Base-by-base conservation (phyloP, 2,329 filamentous ascomycete genomes). In the Penicillium sp. region DNA sequence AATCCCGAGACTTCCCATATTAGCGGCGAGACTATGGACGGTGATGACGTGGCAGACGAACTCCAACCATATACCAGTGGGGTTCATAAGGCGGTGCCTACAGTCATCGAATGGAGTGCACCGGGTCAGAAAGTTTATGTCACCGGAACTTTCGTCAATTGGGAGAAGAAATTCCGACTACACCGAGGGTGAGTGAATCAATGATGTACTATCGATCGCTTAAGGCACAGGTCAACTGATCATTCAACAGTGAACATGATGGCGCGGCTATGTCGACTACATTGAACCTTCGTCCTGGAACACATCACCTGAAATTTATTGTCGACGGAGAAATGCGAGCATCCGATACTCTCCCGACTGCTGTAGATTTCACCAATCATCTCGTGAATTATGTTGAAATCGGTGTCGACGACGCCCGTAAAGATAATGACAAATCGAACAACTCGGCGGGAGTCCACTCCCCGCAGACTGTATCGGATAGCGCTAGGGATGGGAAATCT, bases 321-420 rank as follows among this genome's bases (percentile, higher is more conserved):
- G 91, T 97, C 44, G 93, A 97, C 74, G 90, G 89, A 52, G 87
- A 93, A 66, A 96, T 97, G 91, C 84, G 88, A 68, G 94, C 91
- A 12, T 94, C 91, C 13, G 86, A 89, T 54, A 85, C 89, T 58
- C 80, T 97, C 49, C 93, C 94, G 12, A 97, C 94, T 0, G 96
- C 94, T 1, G 94, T 99, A 52, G 94, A 99, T 71, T 97, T 95
- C 71, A 95, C 91, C 59, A 97, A 97, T 76, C 96, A 96, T 68
- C 80, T 99, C 15, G 93, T 99, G 74, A 99, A 99, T 75, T 99
- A 97, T 70, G 90, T 99, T 67, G 94, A 99, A 76, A 89, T 97
- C 56, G 90, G 83, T 64, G 85, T 90, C 29, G 87, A 91, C 49
- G 88, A 92, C 65, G 74, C 86, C 20, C 64, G 70, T 37, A 64